Percentiles rank a stretch among this genome's conserved stretches.
Conservation (phyloP, 2,329 filamentous ascomycete genomes). For the Exophiala lecanii-corni region DNA sequence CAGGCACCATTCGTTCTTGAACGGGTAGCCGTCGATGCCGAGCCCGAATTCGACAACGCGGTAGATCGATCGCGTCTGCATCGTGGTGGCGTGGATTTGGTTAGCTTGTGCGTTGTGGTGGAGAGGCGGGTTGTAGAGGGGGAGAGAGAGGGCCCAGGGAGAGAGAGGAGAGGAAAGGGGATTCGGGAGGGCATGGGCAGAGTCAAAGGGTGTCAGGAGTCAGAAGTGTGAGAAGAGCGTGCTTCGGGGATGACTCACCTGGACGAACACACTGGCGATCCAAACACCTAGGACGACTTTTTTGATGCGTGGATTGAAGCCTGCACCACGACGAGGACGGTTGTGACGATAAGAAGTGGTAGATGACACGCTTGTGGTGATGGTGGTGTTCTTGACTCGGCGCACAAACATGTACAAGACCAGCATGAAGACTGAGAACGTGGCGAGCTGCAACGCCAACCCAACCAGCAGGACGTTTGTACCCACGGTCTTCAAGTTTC, state of each 20-base stretch:
- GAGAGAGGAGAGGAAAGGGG: no score
- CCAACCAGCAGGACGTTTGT: slow-evolving; percentile 26
- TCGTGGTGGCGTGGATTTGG: no score
- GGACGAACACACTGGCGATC: slow-evolving; percentile 42
- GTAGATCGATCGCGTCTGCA: slow-evolving; percentile 37
- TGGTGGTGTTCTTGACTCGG: slow-evolving; percentile 25
- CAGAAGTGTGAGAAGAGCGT: no score
- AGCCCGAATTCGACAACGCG: slow-evolving; percentile 44
- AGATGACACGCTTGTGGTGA: no score
- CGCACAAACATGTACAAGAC: slow-evolving; percentile 25
- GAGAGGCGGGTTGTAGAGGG: no score
- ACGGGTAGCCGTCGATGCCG: slow-evolving; percentile 40
- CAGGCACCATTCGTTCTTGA: slow-evolving; percentile 40
- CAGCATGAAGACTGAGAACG: slow-evolving; percentile 29
- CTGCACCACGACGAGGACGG: slow-evolving; percentile 35
- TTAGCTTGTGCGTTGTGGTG: no score
- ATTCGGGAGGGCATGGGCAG: no score
- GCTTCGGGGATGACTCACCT: slow-evolving; percentile 40
- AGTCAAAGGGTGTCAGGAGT: no score
- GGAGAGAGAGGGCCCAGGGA: no score
- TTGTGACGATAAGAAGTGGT: no score
- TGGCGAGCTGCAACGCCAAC: slow-evolving; percentile 28
- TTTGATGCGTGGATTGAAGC: slow-evolving; percentile 39
- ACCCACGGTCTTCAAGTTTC: slow-evolving; percentile 24
- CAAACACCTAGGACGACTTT: slow-evolving; percentile 42